Evolutionary conservation across 371 early-diverging fungal species (phyloP).

Genomic region (Syncephalastrum contaminatum): DNA sequence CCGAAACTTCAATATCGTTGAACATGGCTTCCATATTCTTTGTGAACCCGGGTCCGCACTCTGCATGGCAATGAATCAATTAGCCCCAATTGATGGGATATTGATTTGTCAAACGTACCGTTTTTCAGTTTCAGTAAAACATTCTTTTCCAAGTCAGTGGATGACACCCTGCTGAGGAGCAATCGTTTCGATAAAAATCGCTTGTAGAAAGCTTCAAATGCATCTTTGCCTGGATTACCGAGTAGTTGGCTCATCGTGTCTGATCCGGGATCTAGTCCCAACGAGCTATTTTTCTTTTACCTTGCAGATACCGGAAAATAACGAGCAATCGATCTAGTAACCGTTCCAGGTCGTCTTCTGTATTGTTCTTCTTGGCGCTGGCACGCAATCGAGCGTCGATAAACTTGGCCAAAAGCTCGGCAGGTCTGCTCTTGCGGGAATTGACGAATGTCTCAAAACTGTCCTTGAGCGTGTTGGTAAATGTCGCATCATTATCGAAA

Average conservation of each 20-base stretch:
- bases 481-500: constrained; percentile 61
- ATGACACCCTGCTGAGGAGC: constrained; percentile 71
- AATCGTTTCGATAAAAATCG: constrained; percentile 88
- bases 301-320: constrained; percentile 88
- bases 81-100: background rate
- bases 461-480: constrained; percentile 73
- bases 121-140: constrained; percentile 80
- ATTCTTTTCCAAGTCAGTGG: constrained; percentile 80
- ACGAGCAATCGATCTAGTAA: constrained; percentile 69
- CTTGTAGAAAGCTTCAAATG: constrained; percentile 96
- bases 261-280: background rate
- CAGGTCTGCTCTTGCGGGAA: constrained; percentile 79
- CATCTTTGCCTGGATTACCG: constrained; percentile 70
- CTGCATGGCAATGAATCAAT: constrained; percentile 29
- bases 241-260: background rate
- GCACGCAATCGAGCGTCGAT: constrained; percentile 63
- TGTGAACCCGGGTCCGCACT: constrained; percentile 90
- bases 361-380: constrained; percentile 45
- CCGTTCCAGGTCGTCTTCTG: constrained; percentile 66
- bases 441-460: constrained; percentile 90
- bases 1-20: constrained; percentile 81
- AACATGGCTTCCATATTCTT: constrained; percentile 93
- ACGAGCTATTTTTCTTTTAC: constrained; percentile 21
- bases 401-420: constrained; percentile 85
- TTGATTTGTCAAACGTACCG: constrained; percentile 37